Percentiles rank a stretch among this genome's conserved stretches.
These are phyloP conservation scores for Tylopilus sp. DNA, from an alignment of 1,284 basidiomycete genomes.

Conservation along the genomic window DNA sequence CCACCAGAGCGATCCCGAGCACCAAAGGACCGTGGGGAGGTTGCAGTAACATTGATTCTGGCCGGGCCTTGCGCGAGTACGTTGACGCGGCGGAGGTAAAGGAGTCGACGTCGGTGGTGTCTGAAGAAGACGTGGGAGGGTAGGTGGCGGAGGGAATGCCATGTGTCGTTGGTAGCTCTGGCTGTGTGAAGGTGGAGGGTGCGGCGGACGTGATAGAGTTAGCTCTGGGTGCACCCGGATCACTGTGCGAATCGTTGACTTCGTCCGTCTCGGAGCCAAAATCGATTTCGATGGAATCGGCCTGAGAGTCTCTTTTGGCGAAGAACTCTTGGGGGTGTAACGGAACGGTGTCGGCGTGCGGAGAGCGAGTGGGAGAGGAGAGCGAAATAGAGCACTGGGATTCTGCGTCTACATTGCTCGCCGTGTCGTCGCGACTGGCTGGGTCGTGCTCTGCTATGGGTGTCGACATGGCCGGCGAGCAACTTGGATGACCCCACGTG, in stretches of 20 bases:
- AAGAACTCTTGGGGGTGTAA: conserved; percentile 37
- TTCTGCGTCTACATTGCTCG: conserved; percentile 54
- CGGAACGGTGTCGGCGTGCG: conserved; percentile 34
- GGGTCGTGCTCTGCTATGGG: background rate
- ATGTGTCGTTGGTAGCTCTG: conserved; percentile 37
- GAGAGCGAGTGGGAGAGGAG: conserved; percentile 53
- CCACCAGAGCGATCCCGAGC: conserved; percentile 80
- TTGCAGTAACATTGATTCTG: conserved; percentile 65
- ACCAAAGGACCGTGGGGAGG: conserved; percentile 59
- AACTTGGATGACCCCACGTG: conserved; percentile 16
- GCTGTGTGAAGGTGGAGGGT: conserved; percentile 36
- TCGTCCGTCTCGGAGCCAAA: conserved; percentile 50
- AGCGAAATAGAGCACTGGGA: conserved; percentile 72
- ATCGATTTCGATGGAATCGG: conserved; percentile 50
- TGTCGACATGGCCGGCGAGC: conserved; percentile 15
- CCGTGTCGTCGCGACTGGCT: conserved; percentile 1
- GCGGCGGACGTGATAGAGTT: conserved; percentile 50
- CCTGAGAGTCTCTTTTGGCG: conserved; percentile 42
- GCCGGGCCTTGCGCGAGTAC: conserved; percentile 68
- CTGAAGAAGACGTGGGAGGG: conserved; percentile 49
- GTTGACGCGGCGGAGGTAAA: conserved; percentile 59
- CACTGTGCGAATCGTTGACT: conserved; percentile 42
- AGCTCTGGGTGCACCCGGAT: conserved; percentile 31
- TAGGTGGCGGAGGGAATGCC: conserved; percentile 42
- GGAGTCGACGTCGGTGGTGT: conserved; percentile 50